Evolutionary conservation across 2,329 filamentous ascomycete species (phyloP).

Genomic region (Trichoderma atrobrunneum): DNA sequence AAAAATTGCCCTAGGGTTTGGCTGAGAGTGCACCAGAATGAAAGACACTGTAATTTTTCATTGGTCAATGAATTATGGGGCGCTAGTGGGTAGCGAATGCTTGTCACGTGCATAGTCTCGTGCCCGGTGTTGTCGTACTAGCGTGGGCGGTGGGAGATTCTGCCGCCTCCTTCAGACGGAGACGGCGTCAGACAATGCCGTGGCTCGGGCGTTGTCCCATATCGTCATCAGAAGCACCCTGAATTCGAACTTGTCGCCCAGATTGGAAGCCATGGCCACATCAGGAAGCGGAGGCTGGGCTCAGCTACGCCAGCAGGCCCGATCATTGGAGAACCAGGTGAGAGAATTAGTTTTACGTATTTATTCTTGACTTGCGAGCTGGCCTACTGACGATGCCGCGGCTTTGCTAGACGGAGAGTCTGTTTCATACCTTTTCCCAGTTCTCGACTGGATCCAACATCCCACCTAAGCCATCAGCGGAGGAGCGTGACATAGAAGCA

Average conservation of each 20-base stretch:
- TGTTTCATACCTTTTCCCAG: conserved; percentile 86
- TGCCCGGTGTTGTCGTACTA: background rate
- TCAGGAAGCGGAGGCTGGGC: conserved; percentile 73
- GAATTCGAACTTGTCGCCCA: background rate
- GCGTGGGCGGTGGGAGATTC: conserved; percentile 30
- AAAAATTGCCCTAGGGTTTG: conserved; percentile 41
- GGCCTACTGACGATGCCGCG: background rate
- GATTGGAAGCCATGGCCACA: conserved; percentile 45
- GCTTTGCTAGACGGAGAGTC: conserved; percentile 69
- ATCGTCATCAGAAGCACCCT: conserved; percentile 15
- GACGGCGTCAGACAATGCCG: conserved; percentile 2
- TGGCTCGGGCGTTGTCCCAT: conserved; percentile 1
- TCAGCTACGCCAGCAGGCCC: conserved; percentile 88
- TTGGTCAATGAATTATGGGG: conserved; percentile 27
- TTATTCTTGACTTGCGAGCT: background rate
- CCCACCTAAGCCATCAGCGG: conserved; percentile 77
- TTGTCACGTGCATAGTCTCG: conserved; percentile 28
- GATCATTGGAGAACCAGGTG: conserved; percentile 87
- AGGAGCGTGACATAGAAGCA: conserved; percentile 75
- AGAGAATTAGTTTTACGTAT: conserved; percentile 18
- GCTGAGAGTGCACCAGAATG: conserved; percentile 25
- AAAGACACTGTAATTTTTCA: conserved; percentile 31
- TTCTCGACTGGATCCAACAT: conserved; percentile 79
- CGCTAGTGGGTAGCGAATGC: background rate
- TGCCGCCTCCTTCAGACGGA: conserved; percentile 20